Conservation (phyloP, 2,329 filamentous ascomycete species). For the Penicillium capsulatum region DNA sequence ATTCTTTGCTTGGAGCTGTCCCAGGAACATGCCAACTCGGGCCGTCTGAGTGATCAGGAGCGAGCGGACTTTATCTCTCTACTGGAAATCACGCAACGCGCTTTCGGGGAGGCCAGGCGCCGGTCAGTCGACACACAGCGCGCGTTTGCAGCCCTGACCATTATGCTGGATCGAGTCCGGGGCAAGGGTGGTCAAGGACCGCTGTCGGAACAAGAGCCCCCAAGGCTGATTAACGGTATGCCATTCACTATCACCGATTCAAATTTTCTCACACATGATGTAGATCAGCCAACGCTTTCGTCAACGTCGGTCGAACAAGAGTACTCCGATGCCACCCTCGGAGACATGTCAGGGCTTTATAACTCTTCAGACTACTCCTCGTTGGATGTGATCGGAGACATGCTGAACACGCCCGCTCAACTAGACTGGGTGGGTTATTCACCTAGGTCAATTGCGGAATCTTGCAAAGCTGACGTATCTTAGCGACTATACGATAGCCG, state of each 20-base stretch:
- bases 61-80: slow-evolving; percentile 23
- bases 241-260: not conserved
- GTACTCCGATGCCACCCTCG: too few species aligned
- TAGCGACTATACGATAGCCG: slow-evolving; percentile 20
- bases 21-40: slow-evolving; percentile 13
- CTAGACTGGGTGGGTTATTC: slow-evolving; percentile 32
- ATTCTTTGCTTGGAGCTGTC: slow-evolving; percentile 51
- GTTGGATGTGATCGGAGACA: slow-evolving; percentile 31
- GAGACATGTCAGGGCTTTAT: too few species aligned
- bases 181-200: slow-evolving; percentile 3
- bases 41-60: slow-evolving; percentile 6
- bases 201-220: slow-evolving; percentile 4
- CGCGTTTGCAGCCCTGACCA: slow-evolving; percentile 24
- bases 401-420: slow-evolving; percentile 31
- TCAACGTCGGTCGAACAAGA: too few species aligned
- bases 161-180: slow-evolving; percentile 29
- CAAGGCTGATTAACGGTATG: slow-evolving; percentile 2
- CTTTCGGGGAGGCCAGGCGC: slow-evolving; percentile 23
- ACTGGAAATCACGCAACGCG: slow-evolving; percentile 26
- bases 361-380: too few species aligned
- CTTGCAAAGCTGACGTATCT: slow-evolving; percentile 3
- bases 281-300: too few species aligned
- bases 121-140: slow-evolving; percentile 29
- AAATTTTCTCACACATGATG: too few species aligned
- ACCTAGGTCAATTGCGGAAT: not conserved